A percentile compares a stretch with the other conserved stretches of the same genome.
phyloP scores from a whole-genome alignment of 306 rosid genomes.

The Rosa persica region DNA sequence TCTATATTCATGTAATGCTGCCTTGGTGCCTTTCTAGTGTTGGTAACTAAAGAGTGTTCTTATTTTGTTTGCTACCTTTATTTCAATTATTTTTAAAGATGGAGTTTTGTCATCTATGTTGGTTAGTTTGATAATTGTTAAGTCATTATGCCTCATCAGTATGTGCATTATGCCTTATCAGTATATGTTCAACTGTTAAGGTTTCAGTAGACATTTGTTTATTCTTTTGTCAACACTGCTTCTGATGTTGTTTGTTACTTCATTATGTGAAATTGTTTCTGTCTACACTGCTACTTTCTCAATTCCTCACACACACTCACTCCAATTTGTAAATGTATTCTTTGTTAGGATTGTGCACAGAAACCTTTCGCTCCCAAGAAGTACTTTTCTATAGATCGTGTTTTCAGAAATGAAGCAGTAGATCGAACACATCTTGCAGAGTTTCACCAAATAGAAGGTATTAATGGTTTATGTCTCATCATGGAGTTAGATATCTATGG shows the following conservation, averaged over 20 bases:
- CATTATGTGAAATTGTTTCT: background rate
- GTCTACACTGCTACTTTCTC: background rate
- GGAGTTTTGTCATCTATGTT: background rate
- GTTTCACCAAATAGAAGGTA: slow-evolving; percentile 99
- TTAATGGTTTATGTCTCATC: slow-evolving; percentile 12
- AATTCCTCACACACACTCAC: background rate
- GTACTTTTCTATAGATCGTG: slow-evolving; percentile 95
- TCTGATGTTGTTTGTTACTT: background rate
- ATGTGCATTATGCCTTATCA: background rate
- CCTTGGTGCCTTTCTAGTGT: background rate
- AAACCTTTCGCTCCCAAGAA: slow-evolving; percentile 82
- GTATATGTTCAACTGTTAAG: background rate
- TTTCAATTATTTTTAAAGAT: background rate
- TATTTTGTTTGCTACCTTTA: background rate
- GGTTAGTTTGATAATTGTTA: background rate
- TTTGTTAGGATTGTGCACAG: slow-evolving; percentile 40
- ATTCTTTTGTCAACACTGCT: background rate
- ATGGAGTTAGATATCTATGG: background rate
- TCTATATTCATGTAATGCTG: background rate
- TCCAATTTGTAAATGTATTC: background rate
- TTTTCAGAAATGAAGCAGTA: slow-evolving; percentile 96
- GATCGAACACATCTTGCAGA: slow-evolving; percentile 99
- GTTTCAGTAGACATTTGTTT: background rate
- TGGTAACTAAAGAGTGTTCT: background rate
- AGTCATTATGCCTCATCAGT: background rate